A percentile compares a stretch with the other conserved stretches of the same genome.
These are phyloP conservation scores for Medakamo hakoo DNA, from an alignment of 139 green algal species.

Conservation along the genomic window DNA sequence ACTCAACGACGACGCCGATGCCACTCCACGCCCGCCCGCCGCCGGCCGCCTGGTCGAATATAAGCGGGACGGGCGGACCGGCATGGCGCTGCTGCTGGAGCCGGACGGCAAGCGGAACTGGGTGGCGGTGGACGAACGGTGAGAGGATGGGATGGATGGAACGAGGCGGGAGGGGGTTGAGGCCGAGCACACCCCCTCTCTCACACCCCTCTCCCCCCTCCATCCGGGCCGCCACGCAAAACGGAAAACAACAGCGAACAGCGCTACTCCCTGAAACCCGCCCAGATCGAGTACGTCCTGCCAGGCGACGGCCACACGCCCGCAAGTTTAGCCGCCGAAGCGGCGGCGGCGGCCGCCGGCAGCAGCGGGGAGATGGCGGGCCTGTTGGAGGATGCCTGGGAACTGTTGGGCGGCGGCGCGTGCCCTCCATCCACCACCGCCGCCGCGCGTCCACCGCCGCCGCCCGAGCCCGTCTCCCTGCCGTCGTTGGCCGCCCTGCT, in stretches of 20 bases:
- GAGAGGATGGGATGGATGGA: constrained; percentile 24
- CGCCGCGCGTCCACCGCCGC: not conserved
- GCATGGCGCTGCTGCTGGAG: constrained; percentile 20
- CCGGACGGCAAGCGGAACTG: constrained; percentile 40
- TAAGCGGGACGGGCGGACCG: constrained; percentile 12
- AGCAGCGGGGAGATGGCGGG: constrained; percentile 13
- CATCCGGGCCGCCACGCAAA: too few relatives aligned
- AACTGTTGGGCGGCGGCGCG: too few relatives aligned
- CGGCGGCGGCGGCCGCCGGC: constrained; percentile 7
- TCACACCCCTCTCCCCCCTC: too few relatives aligned
- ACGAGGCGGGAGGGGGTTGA: too few relatives aligned
- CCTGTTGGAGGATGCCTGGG: constrained; percentile 29
- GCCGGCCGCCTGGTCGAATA: constrained; percentile 24
- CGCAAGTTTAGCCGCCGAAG: too few relatives aligned
- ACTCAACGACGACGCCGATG: not conserved
- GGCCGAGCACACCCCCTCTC: too few relatives aligned
- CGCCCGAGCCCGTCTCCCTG: not conserved
- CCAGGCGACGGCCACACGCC: constrained; percentile 18
- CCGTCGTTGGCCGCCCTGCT: not conserved
- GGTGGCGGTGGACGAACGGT: constrained; percentile 27
- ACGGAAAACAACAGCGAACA: too few relatives aligned
- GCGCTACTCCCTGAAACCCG: too few relatives aligned
- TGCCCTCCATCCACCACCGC: not conserved
- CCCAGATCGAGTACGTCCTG: constrained; percentile 20
- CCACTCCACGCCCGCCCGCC: not conserved